Evolutionary conservation across 148 eudicot genomes (phyloP), one percentile per base, ranked within the genome.

Genomic region (Drosera capensis): DNA sequence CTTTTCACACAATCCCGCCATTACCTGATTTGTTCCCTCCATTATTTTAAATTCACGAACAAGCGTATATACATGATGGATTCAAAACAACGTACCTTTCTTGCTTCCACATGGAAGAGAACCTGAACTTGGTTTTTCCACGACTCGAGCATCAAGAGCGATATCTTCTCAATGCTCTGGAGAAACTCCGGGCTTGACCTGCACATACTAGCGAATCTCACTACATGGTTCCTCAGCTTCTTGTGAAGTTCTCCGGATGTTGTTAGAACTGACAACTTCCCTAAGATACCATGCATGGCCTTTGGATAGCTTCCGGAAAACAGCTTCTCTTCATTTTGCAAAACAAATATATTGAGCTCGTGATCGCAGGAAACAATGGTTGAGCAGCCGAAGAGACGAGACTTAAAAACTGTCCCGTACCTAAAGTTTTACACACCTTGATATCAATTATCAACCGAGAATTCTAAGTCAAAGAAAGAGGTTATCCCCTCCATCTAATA

Each of bases 301-400:
- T 64, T 68, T 0, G 78, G 83, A 22, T 77, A 77, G 43, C 58
- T 62, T 57, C 70, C 63, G 40, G 48, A 58, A 30, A 76, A 72
- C 7, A 76, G 51, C 56, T 26, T 72, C 42, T 49, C 78, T 51
- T 77, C 78, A 46, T 72, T 72, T 20, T 72, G 72, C 12, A 77
- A 64, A 7, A 77, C 23, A 36, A 72, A 72, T 7, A 25, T 23
- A 28, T 61, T 77, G 25, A 73, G 57, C 20, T 72, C 84, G 13
- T 61, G 61, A 57, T 77, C 84, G 43, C 76, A 67, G 2, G 79
- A 77, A 3, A 77, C 71, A 16, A 77, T 59, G 2, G 76, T 70
- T 25, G 62, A 71, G 14, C 14, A 34, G 0, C 75, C 75, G 30
- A 77, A 77, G 15, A 77, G 55, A 40, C 73, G 65, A 13, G 84